These are phyloP conservation scores for Rhododendron ferrugineum DNA, from an alignment of 148 eudicot genomes.

Conservation along the genomic window DNA sequence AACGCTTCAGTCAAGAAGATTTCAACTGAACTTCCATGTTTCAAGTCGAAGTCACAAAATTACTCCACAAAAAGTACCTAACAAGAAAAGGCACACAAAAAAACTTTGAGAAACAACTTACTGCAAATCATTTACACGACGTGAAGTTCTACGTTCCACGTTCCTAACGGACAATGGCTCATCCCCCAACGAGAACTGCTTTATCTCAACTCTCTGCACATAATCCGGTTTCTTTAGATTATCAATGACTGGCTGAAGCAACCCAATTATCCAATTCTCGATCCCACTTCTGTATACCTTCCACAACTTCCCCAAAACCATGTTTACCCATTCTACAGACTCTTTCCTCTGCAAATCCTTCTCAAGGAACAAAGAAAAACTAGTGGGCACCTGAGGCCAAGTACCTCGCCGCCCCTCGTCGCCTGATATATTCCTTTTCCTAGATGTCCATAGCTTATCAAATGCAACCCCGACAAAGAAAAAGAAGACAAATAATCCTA, in stretches of 20 bases:
- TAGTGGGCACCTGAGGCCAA: conserved; percentile 71
- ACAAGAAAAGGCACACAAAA: background rate
- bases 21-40: background rate
- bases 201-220: conserved; percentile 87
- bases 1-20: background rate
- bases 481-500: conserved; percentile 74
- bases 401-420: conserved; percentile 29
- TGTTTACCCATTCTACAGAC: conserved; percentile 98
- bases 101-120: conserved; percentile 29
- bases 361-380: conserved; percentile 66
- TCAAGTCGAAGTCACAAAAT: background rate
- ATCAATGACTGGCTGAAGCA: conserved; percentile 92
- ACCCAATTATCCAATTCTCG: conserved; percentile 90
- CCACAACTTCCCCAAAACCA: conserved; percentile 98
- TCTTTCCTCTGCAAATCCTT: conserved; percentile 96
- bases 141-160: conserved; percentile 92
- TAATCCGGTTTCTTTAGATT: conserved; percentile 85
- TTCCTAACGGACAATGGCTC: conserved; percentile 93
- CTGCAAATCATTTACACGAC: conserved; percentile 90
- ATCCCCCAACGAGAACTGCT: conserved; percentile 92
- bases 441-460: conserved; percentile 78
- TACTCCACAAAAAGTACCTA: background rate
- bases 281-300: conserved; percentile 78
- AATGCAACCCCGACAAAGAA: conserved; percentile 87
- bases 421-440: conserved; percentile 44